These are phyloP conservation scores for Boechera retrofracta DNA, from an alignment of 345 rosid genomes.

Conservation along the genomic window DNA sequence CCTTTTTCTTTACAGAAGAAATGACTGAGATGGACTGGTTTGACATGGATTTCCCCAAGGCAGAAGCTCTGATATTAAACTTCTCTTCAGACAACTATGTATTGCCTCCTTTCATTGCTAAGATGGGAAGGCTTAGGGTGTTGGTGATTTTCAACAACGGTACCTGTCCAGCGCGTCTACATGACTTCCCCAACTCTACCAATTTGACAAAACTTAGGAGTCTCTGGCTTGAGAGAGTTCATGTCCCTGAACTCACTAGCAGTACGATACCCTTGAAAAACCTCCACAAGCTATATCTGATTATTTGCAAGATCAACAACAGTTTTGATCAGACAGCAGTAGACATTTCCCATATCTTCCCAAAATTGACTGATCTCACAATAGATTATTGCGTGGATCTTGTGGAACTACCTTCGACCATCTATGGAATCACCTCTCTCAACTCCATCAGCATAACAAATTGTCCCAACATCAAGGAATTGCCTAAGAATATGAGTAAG, in stretches of 20 bases:
- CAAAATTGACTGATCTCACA: too few relatives aligned
- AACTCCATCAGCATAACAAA: too few relatives aligned
- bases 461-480: too few relatives aligned
- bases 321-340: neutral
- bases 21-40: slow-evolving; percentile 60
- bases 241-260: neutral
- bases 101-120: slow-evolving; percentile 3
- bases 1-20: slow-evolving; percentile 60
- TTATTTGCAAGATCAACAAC: neutral
- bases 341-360: neutral
- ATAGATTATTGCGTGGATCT: too few relatives aligned
- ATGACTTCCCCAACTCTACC: neutral
- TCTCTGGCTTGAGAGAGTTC: neutral
- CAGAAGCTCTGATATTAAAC: neutral
- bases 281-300: neutral
- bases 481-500: too few relatives aligned
- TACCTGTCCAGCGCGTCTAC: neutral
- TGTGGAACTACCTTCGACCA: too few relatives aligned
- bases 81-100: neutral
- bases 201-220: neutral
- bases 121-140: neutral
- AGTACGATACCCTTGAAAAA: neutral
- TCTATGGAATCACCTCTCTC: too few relatives aligned
- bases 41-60: neutral
- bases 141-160: neutral